Base-by-base conservation (phyloP, 495 filamentous ascomycete species). In the Sordaria brevicollis region DNA sequence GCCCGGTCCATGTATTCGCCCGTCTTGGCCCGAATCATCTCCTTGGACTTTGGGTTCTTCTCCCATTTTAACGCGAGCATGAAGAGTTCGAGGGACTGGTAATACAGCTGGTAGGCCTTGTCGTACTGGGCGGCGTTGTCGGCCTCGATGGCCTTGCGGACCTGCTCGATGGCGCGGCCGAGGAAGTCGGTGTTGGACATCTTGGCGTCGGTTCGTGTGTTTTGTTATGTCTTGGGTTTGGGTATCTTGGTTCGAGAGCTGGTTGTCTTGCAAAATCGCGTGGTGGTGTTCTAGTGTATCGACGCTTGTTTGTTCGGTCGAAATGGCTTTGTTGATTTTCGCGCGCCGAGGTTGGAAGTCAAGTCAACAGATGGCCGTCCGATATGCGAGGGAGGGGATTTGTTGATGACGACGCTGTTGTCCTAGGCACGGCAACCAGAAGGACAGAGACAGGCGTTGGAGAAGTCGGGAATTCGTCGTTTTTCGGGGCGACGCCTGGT, bases 151-250 rank as follows among this genome's bases (percentile, higher is more conserved):
- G 95, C 95, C 80, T 94, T 94, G 82, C 97, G 96, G 72, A 98
- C 96, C 74, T 90, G 88, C 73, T 93, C 91, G 84, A 99, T 97
- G 66, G 95, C 95, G 75, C 94, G 91, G 77, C 92, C 93, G 73
- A 98, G 87, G 76, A 98, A 99, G 81, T 98, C 94, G 76, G 93
- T 96, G 79, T 97, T 96, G 74, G 93, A 96, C 95, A 99, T 98
- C 38, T 54, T 66, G 38, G 69, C 21, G 31, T 68, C n/a, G 65
- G 13, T 39, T 67, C 37, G 65, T 35, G 65, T 39, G 65, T 36
- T 69, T 21, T 19, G 34, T 37, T 35, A 36, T 43, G 67, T 41
- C 57, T 37, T 17, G 5, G 41, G 43, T 57, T 25, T 19, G 17
- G 3, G n/a, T n/a, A n/a, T n/a, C n/a, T n/a, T 37, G 36, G 36